Evolutionary conservation across 148 eudicot genomes (phyloP).

Genomic region (Rhododendron griersonianum): DNA sequence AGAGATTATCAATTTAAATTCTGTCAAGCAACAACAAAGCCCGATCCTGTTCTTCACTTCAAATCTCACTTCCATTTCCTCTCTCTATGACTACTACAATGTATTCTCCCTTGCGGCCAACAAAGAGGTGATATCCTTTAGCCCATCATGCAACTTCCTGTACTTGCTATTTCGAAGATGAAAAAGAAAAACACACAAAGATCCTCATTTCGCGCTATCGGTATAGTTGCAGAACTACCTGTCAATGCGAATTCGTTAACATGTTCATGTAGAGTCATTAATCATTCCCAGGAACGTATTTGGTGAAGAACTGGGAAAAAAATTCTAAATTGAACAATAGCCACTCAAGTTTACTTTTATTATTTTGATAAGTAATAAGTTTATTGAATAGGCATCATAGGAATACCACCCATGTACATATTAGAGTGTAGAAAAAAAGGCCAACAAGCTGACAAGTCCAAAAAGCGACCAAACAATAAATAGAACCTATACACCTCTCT

Average conservation of each 20-base stretch:
- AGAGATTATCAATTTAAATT: not conserved
- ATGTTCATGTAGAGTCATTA: not conserved
- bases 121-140: not conserved
- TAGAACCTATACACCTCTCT: not conserved
- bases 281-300: not conserved
- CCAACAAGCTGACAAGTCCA: not conserved
- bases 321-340: not conserved
- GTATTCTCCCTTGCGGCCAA: not conserved
- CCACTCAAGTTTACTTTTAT: not conserved
- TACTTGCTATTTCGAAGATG: not conserved
- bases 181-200: not conserved
- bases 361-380: not conserved
- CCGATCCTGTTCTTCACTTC: not conserved
- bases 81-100: slow-evolving; percentile 1
- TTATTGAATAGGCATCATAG: not conserved
- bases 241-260: not conserved
- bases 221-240: not conserved
- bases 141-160: not conserved
- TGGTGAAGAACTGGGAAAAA: not conserved
- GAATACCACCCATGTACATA: not conserved
- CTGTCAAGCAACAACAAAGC: not conserved
- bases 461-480: not conserved
- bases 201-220: not conserved
- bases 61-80: not conserved
- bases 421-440: not conserved